A percentile compares a stretch with the other conserved stretches of the same genome.
Evolutionary conservation across 495 filamentous ascomycete genomes (phyloP).

Genomic region (Podospora anserina): DNA sequence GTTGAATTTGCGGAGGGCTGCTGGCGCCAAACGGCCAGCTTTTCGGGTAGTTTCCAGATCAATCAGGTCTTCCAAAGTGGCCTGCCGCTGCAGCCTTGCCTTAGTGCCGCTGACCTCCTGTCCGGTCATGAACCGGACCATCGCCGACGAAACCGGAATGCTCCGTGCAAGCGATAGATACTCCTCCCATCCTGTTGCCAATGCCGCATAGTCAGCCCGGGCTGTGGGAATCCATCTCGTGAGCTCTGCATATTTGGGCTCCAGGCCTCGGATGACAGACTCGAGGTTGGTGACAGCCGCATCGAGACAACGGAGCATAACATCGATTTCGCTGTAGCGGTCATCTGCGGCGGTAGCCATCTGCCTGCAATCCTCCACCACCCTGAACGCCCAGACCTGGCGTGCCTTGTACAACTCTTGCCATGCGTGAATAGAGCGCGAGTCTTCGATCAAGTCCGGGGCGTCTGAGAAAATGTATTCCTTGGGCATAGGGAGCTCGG

Average conservation of each 20-base stretch:
- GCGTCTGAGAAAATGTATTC: constrained; percentile 56
- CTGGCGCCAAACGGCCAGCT: constrained; percentile 54
- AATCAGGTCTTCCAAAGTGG: constrained; percentile 69
- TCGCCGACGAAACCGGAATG: constrained; percentile 53
- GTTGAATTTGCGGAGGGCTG: constrained; percentile 45
- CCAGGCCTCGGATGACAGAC: constrained; percentile 67
- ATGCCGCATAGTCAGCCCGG: constrained; percentile 63
- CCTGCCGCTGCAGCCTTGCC: constrained; percentile 34
- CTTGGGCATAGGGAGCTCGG: constrained; percentile 55
- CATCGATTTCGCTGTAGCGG: constrained; percentile 61
- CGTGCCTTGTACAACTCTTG: constrained; percentile 73
- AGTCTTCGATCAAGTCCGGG: constrained; percentile 70
- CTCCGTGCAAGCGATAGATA: constrained; percentile 59
- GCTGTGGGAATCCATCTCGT: constrained; percentile 69
- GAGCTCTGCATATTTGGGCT: constrained; percentile 69
- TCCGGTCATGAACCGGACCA: constrained; percentile 55
- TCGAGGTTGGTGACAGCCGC: constrained; percentile 79
- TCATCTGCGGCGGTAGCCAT: constrained; percentile 51
- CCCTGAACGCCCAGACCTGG: constrained; percentile 65
- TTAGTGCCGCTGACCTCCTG: constrained; percentile 43
- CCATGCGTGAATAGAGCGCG: constrained; percentile 76
- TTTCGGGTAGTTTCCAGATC: constrained; percentile 62
- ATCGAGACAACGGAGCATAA: constrained; percentile 68
- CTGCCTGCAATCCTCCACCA: constrained; percentile 60
- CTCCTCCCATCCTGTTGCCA: constrained; percentile 65